A percentile compares a stretch with the other conserved stretches of the same genome.
These are phyloP conservation scores for Phoenix dactylifera DNA, from an alignment of 176 grass and related monocot genomes.

Conservation along the genomic window DNA sequence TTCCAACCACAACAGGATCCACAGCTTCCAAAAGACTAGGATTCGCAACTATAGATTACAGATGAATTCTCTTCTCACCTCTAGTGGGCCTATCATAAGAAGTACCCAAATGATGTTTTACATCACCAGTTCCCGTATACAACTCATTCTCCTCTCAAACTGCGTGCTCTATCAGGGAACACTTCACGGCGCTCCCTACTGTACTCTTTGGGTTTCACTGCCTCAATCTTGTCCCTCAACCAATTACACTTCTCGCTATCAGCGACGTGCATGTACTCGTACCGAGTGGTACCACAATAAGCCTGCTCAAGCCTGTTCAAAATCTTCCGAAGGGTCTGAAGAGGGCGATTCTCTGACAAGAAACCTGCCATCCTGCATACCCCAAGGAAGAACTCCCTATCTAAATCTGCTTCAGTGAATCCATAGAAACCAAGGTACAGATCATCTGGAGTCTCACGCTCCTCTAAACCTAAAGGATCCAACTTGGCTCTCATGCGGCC, in stretches of 20 bases:
- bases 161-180: slow-evolving; percentile 88
- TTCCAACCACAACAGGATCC: slow-evolving; percentile 81
- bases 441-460: slow-evolving; percentile 48
- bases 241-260: slow-evolving; percentile 94
- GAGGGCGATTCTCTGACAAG: slow-evolving; percentile 78
- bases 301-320: slow-evolving; percentile 80
- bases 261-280: slow-evolving; percentile 90
- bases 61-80: slow-evolving; percentile 74
- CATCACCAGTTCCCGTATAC: slow-evolving; percentile 86
- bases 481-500: slow-evolving; percentile 81
- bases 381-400: slow-evolving; percentile 89
- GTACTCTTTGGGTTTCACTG: slow-evolving; percentile 35
- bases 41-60: slow-evolving; percentile 85
- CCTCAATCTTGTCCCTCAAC: slow-evolving; percentile 84
- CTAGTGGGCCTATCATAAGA: slow-evolving; percentile 89
- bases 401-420: slow-evolving; percentile 68
- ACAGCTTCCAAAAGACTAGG: slow-evolving; percentile 91
- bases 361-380: slow-evolving; percentile 82
- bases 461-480: slow-evolving; percentile 66
- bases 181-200: slow-evolving; percentile 48
- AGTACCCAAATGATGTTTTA: slow-evolving; percentile 92
- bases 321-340: slow-evolving; percentile 76
- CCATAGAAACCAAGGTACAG: slow-evolving; percentile 45
- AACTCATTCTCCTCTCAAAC: slow-evolving; percentile 77
- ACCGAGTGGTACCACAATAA: slow-evolving; percentile 73